A percentile compares a stretch with the other conserved stretches of the same genome.
Conservation (phyloP, 768 basidiomycete species). For the Suillus hirtellus region DNA sequence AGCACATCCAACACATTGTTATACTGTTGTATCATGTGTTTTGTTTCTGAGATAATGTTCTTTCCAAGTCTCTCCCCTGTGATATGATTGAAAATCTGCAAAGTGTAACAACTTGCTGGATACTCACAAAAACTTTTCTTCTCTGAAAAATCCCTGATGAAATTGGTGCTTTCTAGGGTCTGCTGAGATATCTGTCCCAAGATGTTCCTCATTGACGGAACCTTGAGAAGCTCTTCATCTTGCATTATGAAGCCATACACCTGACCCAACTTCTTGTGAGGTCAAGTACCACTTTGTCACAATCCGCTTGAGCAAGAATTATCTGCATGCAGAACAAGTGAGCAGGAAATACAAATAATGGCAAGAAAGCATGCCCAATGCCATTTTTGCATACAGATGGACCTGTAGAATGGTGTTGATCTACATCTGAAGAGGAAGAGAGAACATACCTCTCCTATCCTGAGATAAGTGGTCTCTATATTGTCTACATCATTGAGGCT, state of each 20-base stretch:
- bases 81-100: neutral
- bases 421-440: neutral
- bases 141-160: conserved; percentile 11
- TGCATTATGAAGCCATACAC: conserved; percentile 9
- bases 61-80: no score
- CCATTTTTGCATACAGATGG: conserved; percentile 10
- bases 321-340: neutral
- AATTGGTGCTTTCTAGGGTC: conserved; percentile 8
- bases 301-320: conserved; percentile 3
- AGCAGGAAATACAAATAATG: neutral
- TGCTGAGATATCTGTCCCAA: conserved; percentile 6
- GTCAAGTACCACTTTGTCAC: neutral
- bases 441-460: neutral
- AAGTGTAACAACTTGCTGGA: neutral
- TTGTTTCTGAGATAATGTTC: no score
- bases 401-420: neutral
- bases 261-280: neutral
- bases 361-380: neutral
- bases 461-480: no score
- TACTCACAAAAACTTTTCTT: conserved; percentile 11
- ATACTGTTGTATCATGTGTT: no score
- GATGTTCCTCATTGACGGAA: conserved; percentile 1
- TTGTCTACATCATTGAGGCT: no score
- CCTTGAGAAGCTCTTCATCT: neutral
- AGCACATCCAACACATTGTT: no score